Evolutionary conservation across 768 basidiomycete genomes (phyloP), one percentile per base, ranked within the genome.

Genomic region (Leucocoprinus leucothites): DNA sequence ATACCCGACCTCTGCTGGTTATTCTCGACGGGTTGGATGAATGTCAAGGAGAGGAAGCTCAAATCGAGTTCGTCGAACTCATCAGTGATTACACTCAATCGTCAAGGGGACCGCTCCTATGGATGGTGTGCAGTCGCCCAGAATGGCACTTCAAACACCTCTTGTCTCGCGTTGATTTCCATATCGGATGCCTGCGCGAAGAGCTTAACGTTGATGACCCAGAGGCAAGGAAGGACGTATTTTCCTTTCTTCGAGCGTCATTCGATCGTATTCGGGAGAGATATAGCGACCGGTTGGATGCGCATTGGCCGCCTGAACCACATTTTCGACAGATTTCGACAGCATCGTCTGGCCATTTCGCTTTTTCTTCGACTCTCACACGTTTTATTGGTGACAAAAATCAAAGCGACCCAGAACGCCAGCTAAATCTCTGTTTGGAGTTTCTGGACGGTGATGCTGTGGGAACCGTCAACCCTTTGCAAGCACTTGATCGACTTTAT

Each of bases 41-140:
- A 55, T 55, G 53, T 24, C 36, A 40, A 18, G 45, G 45, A 16
- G 31, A 55, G 34, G 14, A 40, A 2, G 49, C 44, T 1, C 56
- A 57, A 28, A 28, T 25, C n/a, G 50, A 57, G 21, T 40, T 57
- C 19, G 22, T 57, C 8, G 43, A 51, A 16, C 43, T 57, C 43
- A 36, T 57, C 34, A 47, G 45, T 35, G 19, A 24, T 8, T 45
- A 54, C 22, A 44, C 36, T n/a, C 44, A 35, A 40, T 13, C 21
- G 4, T 16, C 47, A 8, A 24, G 16, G 2, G 14, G 25, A 40
- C 52, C 52, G 6, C 24, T 54, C n/a, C 44, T 50, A 9, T 50
- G 48, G 48, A 50, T 50, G 21, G 36, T 50, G 9, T 38, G 34
- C 21, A 50, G 48, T 22, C 44, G 53, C 3, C 53, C 44, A 13